Conservation (phyloP, 1,139 yeast species). For the Kurtzmaniella quercitrusa region DNA sequence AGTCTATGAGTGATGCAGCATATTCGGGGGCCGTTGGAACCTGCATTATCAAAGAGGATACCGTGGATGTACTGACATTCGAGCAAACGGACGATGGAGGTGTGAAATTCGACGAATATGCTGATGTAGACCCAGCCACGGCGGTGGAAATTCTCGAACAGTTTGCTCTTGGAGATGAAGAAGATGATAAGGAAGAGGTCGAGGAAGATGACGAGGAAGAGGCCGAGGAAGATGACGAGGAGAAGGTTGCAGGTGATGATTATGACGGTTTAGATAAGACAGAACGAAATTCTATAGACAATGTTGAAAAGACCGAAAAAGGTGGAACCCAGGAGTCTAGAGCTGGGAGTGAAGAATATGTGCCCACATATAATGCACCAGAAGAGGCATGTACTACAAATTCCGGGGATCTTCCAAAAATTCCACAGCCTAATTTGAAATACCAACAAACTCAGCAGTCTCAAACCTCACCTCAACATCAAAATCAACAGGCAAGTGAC, state of each 20-base stretch:
- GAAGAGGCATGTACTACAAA: not conserved
- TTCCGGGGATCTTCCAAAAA: not conserved
- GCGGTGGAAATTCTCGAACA: constrained; percentile 49
- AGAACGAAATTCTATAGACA: too few species aligned
- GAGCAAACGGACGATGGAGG: constrained; percentile 66
- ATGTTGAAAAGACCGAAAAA: too few species aligned
- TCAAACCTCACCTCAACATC: too few species aligned
- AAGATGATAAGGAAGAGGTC: constrained; percentile 13
- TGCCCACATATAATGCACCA: not conserved
- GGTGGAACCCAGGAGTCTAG: not conserved
- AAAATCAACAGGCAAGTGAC: too few species aligned
- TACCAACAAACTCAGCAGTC: too few species aligned
- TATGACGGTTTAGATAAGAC: not conserved
- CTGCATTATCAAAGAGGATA: constrained; percentile 56
- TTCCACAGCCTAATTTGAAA: not conserved
- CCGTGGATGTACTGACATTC: constrained; percentile 69
- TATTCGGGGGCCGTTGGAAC: constrained; percentile 76
- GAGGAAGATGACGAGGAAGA: not conserved
- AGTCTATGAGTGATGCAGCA: constrained; percentile 71
- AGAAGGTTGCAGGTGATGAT: not conserved
- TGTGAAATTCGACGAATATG: constrained; percentile 78
- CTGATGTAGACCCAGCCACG: constrained; percentile 58
- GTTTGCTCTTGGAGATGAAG: constrained; percentile 26
- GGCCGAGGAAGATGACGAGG: not conserved
- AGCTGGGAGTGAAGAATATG: not conserved